A percentile compares a stretch with the other conserved stretches of the same genome.
Conservation (phyloP, 169 alveolate genomes). For the Eimeria brunetti region DNA sequence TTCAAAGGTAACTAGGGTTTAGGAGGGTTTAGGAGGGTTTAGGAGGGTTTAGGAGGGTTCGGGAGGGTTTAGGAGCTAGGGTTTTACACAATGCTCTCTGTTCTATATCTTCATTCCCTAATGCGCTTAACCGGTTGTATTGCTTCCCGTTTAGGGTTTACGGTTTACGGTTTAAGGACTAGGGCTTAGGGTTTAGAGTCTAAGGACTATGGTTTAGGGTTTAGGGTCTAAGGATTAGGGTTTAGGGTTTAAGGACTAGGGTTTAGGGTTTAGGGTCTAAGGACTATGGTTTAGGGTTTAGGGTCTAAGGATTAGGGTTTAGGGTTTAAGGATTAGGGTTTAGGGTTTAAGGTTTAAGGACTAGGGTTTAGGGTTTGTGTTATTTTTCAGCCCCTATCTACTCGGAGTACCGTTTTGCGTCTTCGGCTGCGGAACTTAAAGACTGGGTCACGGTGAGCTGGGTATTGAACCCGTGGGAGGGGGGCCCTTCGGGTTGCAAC, state of each 20-base stretch:
- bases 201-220: background rate
- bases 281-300: background rate
- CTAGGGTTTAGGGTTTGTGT: background rate
- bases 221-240: background rate
- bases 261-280: background rate
- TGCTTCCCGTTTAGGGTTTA: background rate
- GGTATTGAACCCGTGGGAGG: conserved; percentile 59
- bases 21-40: too few relatives aligned
- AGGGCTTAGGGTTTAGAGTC: too few relatives aligned
- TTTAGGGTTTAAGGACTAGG: background rate
- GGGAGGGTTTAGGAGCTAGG: too few relatives aligned
- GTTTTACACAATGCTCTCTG: background rate
- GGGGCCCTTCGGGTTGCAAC: background rate
- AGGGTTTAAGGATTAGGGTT: background rate
- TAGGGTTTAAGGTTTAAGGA: conserved; percentile 6
- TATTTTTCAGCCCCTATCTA: conserved; percentile 36
- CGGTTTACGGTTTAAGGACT: background rate
- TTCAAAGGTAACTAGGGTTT: background rate
- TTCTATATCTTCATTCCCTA: background rate
- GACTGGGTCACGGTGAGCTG: conserved; percentile 67
- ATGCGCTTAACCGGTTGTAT: background rate
- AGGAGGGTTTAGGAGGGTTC: too few relatives aligned
- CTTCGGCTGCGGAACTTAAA: conserved; percentile 14
- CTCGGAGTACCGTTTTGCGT: background rate
- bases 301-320: background rate